Evolutionary conservation across 2,329 filamentous ascomycete genomes (phyloP).

Genomic region (Xylariaceae sp.): DNA sequence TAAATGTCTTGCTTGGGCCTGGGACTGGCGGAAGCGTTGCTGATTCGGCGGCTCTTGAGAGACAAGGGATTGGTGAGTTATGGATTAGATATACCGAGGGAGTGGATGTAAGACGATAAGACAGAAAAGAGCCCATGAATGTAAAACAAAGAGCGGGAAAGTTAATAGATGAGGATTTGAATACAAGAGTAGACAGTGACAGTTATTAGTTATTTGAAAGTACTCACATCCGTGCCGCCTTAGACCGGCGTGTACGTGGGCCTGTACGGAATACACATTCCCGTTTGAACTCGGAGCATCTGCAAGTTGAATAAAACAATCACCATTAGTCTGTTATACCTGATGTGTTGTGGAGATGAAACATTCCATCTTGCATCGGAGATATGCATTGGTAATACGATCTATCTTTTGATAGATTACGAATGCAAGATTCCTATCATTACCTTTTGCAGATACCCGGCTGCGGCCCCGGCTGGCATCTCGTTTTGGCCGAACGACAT

Average conservation of each 20-base stretch:
- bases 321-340: not conserved
- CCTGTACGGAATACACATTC: conserved; percentile 51
- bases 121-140: not conserved
- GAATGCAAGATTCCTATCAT: conserved; percentile 2
- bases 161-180: conserved; percentile 2
- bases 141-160: not conserved
- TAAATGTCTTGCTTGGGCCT: conserved; percentile 47
- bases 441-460: conserved; percentile 50
- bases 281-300: conserved; percentile 49
- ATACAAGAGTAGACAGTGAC: not conserved
- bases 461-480: conserved; percentile 46
- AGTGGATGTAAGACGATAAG: not conserved
- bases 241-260: conserved; percentile 46
- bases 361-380: not conserved
- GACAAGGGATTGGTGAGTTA: not conserved
- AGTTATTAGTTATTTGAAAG: no score
- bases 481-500: conserved; percentile 51
- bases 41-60: conserved; percentile 1
- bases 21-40: conserved; percentile 31
- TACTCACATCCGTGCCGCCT: conserved; percentile 40
- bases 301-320: conserved; percentile 22
- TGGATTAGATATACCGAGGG: not conserved
- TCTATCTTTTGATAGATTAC: not conserved
- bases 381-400: not conserved
- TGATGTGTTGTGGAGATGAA: no score